Evolutionary conservation across 108 stramenopile genomes (phyloP), one percentile per base, ranked within the genome.

Genomic region (Nitzschia sp.): DNA sequence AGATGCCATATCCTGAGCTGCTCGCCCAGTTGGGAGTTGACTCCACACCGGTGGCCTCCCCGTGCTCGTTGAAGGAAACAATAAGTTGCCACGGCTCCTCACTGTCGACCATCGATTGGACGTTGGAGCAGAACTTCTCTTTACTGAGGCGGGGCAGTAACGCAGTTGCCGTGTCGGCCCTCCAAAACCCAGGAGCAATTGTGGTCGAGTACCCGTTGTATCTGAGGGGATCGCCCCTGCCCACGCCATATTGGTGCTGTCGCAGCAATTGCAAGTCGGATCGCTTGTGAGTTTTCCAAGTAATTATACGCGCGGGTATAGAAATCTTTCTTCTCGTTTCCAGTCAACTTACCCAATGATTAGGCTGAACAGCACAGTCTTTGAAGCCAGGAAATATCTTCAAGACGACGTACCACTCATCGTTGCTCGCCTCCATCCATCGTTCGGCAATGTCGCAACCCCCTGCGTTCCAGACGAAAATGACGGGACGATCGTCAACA

Each of bases 101-200:
- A 25, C 62, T 72, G 5, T 53, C 17, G 3, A 68, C 62, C 77
- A 78, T 78, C 15, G 50, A 53, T 36, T 63, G 26, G 30, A 78
- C 77, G 30, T 62, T 61, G 2, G 11, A 8, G 21, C 68, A 68
- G 44, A 46, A 78, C 26, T 63, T 52, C 15, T 33, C 41, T 3
- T n/a, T 58, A 53, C 45, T 26, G 17, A 67, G 31, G 27, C 71
- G 29, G 33, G 58, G 56, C 28, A 50, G 22, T 3, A n/a, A 30
- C 27, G 77, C 52, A 19, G 25, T 55, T 30, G 71, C 6, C 45
- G 45, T 25, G 63, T 71, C 62, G 0, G 77, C 58, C 44, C 36
- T 48, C 77, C 77, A 78, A 29, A 72, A 66, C n/a, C 77, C 77
- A 26, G 77, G 77, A 9, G 70, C 61, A 62, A 78, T 67, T 32